Evolutionary conservation across 495 filamentous ascomycete species (phyloP), one percentile per base, ranked within the genome.

Genomic region (Hypomontagnella submonticulosa): DNA sequence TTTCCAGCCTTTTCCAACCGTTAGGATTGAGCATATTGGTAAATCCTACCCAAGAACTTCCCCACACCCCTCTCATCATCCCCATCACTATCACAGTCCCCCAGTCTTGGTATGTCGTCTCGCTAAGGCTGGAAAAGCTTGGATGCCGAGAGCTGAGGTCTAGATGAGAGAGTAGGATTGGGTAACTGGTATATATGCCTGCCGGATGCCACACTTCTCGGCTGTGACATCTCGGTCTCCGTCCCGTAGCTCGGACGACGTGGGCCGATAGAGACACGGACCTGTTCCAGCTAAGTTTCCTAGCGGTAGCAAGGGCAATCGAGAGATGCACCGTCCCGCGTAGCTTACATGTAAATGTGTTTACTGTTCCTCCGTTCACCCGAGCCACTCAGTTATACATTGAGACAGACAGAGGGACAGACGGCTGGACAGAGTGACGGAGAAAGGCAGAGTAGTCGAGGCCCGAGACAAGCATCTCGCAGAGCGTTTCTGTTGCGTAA

Each of bases 171-270:
- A 67, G 63, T 50, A 67, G 43, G 52, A 57, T 46, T 33, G 38
- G 6, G 43, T 8, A 40, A 40, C 34, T 32, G 16, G 16, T 61
- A 66, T 67, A 61, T 62, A 62, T 67, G 57, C 52, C 33, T 43
- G 32, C 15, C 7, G 40, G 48, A 62, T 67, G 52, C 33, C 46
- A 58, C 57, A 18, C 34, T 11, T 54, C 36, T 62, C 52, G 57
- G 52, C 3, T 18, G 41, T 53, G 47, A 5, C 27, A 47, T 41
- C 64, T 62, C 58, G 58, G 58, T 62, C 42, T 67, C 64, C 64
- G 64, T 12, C 15, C 18, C 32, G n/a, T 30, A 12, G 10, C 57
- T 67, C 46, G 42, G 63, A 40, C 11, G 36, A 34, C 49, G 15
- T 19, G 41, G 32, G 32, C 16, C 2, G 5, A 42, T 47, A 52